Evolutionary conservation across 2,329 filamentous ascomycete genomes (phyloP).

Genomic region (Nigrospora oryzae): DNA sequence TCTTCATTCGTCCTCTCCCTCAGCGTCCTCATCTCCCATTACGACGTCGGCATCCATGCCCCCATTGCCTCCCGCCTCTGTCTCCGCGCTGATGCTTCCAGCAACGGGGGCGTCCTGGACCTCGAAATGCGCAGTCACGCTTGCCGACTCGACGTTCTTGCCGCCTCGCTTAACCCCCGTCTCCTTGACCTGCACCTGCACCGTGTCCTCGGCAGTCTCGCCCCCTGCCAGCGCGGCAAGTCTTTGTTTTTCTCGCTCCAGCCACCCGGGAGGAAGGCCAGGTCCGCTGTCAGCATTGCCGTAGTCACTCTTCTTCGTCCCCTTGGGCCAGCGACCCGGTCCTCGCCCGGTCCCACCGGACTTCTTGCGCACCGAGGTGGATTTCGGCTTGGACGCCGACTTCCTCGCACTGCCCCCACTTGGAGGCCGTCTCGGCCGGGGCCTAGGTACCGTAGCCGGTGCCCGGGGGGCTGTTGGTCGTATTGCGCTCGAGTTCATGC

Average conservation of each 20-base stretch:
- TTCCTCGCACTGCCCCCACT: slow-evolving; percentile 17
- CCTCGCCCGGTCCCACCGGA: slow-evolving; percentile 55
- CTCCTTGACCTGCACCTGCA: slow-evolving; percentile 28
- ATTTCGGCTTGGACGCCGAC: slow-evolving; percentile 30
- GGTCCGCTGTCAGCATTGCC: slow-evolving; percentile 59
- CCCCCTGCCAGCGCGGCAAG: background rate
- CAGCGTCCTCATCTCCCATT: slow-evolving; percentile 8
- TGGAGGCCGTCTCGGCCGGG: slow-evolving; percentile 27
- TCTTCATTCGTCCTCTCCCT: slow-evolving; percentile 6
- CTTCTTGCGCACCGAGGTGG: slow-evolving; percentile 39
- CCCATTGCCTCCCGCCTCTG: slow-evolving; percentile 3
- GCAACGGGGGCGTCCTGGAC: slow-evolving; percentile 2
- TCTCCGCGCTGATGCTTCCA: slow-evolving; percentile 4
- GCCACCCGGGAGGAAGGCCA: slow-evolving; percentile 52
- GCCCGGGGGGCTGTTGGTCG: slow-evolving; percentile 15
- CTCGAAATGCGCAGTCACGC: slow-evolving; percentile 12
- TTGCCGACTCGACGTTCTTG: slow-evolving; percentile 13
- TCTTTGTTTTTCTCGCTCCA: slow-evolving; percentile 20
- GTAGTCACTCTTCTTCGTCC: slow-evolving; percentile 60
- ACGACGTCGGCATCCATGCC: slow-evolving; percentile 5
- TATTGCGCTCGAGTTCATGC: slow-evolving; percentile 29
- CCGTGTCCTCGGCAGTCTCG: slow-evolving; percentile 19
- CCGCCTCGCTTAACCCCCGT: slow-evolving; percentile 18
- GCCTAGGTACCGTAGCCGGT: slow-evolving; percentile 20
- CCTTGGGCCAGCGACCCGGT: slow-evolving; percentile 59